A percentile compares a stretch with the other conserved stretches of the same genome.
phyloP scores from a whole-genome alignment of 768 basidiomycete genomes.

The Plicaturopsis crispa region DNA sequence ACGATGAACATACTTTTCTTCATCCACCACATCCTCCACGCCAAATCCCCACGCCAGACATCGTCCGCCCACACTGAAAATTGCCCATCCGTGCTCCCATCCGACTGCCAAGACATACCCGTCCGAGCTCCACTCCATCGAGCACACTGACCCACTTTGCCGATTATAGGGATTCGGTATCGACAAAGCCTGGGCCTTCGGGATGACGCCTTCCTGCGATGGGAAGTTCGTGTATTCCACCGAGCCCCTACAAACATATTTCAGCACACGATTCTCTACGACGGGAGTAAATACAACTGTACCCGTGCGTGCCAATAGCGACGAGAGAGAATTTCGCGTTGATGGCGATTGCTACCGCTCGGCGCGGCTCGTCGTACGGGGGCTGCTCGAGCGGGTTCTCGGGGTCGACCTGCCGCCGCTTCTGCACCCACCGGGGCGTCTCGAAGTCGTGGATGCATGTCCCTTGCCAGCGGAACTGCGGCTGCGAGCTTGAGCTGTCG shows the following conservation, averaged over 20 bases:
- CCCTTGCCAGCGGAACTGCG: conserved; percentile 50
- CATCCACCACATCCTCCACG: conserved; percentile 53
- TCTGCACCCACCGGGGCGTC: conserved; percentile 73
- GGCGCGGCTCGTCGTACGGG: conserved; percentile 56
- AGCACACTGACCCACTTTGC: conserved; percentile 52
- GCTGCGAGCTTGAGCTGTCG: conserved; percentile 4
- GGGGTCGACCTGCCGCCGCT: conserved; percentile 52
- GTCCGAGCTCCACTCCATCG: conserved; percentile 91
- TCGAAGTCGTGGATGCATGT: conserved; percentile 75
- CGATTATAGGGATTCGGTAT: conserved; percentile 56
- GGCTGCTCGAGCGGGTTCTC: conserved; percentile 24
- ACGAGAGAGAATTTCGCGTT: conserved; percentile 79
- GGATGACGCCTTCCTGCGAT: conserved; percentile 45
- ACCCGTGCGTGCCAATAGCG: conserved; percentile 75
- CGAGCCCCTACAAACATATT: conserved; percentile 38
- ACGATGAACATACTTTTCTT: conserved; percentile 40
- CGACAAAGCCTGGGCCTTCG: conserved; percentile 53
- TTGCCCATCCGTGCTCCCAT: conserved; percentile 84
- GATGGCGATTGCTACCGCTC: conserved; percentile 58
- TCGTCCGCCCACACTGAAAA: conserved; percentile 85
- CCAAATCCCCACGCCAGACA: conserved; percentile 77
- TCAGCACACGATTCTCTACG: conserved; percentile 3
- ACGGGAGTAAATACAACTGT: conserved; percentile 4
- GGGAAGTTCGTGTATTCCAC: conserved; percentile 67
- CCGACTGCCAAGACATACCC: conserved; percentile 93